phyloP scores from a whole-genome alignment of 2,329 filamentous ascomycete species.

The Emericellopsis cladophorae region DNA sequence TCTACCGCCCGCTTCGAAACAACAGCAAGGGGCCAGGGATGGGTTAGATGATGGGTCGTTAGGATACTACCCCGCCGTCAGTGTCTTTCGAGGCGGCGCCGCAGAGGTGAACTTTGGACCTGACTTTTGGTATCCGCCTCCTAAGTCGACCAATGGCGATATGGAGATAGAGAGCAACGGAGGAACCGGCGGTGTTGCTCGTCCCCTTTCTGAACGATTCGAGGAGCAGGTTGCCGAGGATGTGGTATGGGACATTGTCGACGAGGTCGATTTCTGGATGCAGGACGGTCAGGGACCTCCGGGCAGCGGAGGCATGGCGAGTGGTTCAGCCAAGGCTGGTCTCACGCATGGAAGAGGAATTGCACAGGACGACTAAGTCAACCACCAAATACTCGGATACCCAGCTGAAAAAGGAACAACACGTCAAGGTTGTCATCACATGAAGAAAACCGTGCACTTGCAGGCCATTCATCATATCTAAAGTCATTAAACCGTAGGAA shows the following conservation, averaged over 20 bases:
- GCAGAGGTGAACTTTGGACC: constrained; percentile 92
- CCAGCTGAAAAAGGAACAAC: too few species aligned
- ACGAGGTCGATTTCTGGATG: constrained; percentile 86
- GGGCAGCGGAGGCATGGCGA: constrained; percentile 28
- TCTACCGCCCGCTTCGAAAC: constrained; percentile 75
- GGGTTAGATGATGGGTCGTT: constrained; percentile 90
- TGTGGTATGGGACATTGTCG: constrained; percentile 80
- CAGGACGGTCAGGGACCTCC: constrained; percentile 47
- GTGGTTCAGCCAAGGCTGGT: too few species aligned
- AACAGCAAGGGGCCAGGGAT: constrained; percentile 66
- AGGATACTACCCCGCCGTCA: constrained; percentile 90
- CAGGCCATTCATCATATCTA: too few species aligned
- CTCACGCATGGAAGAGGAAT: too few species aligned
- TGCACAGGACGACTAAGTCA: too few species aligned
- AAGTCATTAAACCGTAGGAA: too few species aligned
- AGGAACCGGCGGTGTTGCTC: constrained; percentile 22
- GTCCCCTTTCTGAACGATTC: constrained; percentile 66
- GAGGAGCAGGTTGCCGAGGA: constrained; percentile 93
- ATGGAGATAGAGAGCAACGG: constrained; percentile 28
- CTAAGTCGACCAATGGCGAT: constrained; percentile 30
- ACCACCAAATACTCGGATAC: too few species aligned
- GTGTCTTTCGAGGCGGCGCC: constrained; percentile 81
- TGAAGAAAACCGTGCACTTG: too few species aligned
- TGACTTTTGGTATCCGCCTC: constrained; percentile 80
- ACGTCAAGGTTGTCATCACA: too few species aligned